Evolutionary conservation across 768 basidiomycete species (phyloP), one percentile per base, ranked within the genome.

Genomic region (Hydnomerulius pinastri): DNA sequence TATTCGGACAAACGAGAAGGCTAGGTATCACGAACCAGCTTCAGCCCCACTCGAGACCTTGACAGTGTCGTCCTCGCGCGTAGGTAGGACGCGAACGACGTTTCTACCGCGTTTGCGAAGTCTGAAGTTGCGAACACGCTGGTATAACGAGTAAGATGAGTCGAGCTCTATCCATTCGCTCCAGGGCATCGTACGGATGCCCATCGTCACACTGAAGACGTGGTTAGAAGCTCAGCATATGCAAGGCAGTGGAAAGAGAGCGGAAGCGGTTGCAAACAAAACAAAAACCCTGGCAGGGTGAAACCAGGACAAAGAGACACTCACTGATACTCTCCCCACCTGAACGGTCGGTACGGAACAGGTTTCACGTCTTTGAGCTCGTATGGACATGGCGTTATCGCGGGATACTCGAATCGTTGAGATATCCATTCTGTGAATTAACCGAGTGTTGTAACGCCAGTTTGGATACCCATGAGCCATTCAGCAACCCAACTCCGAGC

Each of bases 111-210:
- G 77, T 11, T 76, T 80, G 8, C 46, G 38, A 52, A 87, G 73
- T 36, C 86, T 79, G 49, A 77, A 73, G n/a, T 71, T 66, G 43
- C 80, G 78, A 35, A 90, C 77, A 7, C 67, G 69, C 60, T 86
- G 78, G 59, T 82, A 85, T 17, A 62, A 57, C 15, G 71, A 61
- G 59, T 81, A 86, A 47, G 79, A 70, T 47, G 77, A 73, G 63
- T 87, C 87, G 27, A 87, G 73, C 71, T 88, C 84, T 39, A 90
- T 81, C 87, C 87, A 89, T 46, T 85, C 80, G 33, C 77, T 74
- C 82, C 83, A 90, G 8, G 71, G 72, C 85, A 89, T 87, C 42
- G 61, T 68, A 32, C 81, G 77, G 58, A 85, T 79, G 53, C 81
- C 85, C 83, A 87, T 87, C 27, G 83, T 87, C 35, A 85, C 74